Conservation (phyloP, 1,284 basidiomycete species). For the Mrakiaceae sp. region DNA sequence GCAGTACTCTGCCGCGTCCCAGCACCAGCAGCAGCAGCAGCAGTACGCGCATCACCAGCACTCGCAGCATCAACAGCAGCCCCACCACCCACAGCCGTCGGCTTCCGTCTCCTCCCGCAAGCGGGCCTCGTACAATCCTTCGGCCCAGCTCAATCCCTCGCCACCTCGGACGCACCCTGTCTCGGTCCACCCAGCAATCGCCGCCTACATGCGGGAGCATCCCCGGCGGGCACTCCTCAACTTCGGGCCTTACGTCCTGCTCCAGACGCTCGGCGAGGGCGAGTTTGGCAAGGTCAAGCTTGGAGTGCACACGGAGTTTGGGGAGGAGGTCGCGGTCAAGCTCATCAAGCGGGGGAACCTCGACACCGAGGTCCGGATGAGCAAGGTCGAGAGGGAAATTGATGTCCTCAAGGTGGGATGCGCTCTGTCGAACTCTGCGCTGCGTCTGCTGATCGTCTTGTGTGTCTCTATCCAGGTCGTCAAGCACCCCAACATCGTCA, state of each 20-base stretch:
- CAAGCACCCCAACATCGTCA: conserved; percentile 96
- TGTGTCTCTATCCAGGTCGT: conserved; percentile 49
- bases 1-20: neutral
- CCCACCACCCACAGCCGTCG: neutral
- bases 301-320: conserved; percentile 85
- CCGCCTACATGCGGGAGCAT: conserved; percentile 71
- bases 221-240: conserved; percentile 76
- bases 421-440: neutral
- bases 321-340: conserved; percentile 99
- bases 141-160: neutral
- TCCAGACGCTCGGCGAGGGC: conserved; percentile 93
- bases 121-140: conserved; percentile 33
- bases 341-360: conserved; percentile 89
- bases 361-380: conserved; percentile 73
- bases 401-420: conserved; percentile 77
- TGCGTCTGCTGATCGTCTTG: neutral
- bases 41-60: neutral
- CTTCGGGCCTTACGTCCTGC: conserved; percentile 86
- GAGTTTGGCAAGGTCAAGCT: conserved; percentile 99
- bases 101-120: conserved; percentile 19
- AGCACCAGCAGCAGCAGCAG: conserved; percentile 12
- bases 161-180: conserved; percentile 22
- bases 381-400: conserved; percentile 95
- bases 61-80: neutral
- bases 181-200: conserved; percentile 58